Conservation (phyloP, 192 early-diverging fungal genomes). For the Chytriomyces sp. region DNA sequence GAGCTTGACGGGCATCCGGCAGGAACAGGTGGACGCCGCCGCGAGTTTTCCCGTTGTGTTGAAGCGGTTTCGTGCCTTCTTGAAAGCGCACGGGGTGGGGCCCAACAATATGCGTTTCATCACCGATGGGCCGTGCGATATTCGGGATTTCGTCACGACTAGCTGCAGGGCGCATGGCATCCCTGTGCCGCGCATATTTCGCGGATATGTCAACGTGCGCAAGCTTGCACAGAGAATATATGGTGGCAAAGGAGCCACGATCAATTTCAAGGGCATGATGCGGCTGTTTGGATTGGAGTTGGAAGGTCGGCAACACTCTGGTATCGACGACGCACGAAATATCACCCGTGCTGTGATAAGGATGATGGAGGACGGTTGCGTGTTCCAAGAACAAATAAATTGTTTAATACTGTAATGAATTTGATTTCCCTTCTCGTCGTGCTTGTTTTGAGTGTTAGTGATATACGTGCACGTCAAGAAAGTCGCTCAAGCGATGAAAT, state of each 20-base stretch:
- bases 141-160: slow-evolving; percentile 77
- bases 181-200: slow-evolving; percentile 62
- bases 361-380: not conserved
- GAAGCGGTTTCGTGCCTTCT: slow-evolving; percentile 30
- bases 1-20: slow-evolving; percentile 76
- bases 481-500: no score
- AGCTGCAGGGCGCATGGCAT: slow-evolving; percentile 60
- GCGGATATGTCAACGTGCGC: slow-evolving; percentile 74
- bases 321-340: slow-evolving; percentile 82
- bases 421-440: no score
- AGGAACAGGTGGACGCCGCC: slow-evolving; percentile 52
- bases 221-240: slow-evolving; percentile 58
- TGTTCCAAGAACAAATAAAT: not conserved
- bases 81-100: not conserved
- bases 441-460: no score
- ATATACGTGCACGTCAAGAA: no score
- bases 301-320: slow-evolving; percentile 73
- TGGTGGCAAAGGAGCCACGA: slow-evolving; percentile 5
- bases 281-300: slow-evolving; percentile 56
- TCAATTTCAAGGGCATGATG: slow-evolving; percentile 69
- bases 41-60: slow-evolving; percentile 37
- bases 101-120: slow-evolving; percentile 17
- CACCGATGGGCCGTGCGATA: slow-evolving; percentile 72
- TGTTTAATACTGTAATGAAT: no score
- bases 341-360: slow-evolving; percentile 46